Conservation (phyloP, 768 basidiomycete genomes). For the Cantharellus anzutake region DNA sequence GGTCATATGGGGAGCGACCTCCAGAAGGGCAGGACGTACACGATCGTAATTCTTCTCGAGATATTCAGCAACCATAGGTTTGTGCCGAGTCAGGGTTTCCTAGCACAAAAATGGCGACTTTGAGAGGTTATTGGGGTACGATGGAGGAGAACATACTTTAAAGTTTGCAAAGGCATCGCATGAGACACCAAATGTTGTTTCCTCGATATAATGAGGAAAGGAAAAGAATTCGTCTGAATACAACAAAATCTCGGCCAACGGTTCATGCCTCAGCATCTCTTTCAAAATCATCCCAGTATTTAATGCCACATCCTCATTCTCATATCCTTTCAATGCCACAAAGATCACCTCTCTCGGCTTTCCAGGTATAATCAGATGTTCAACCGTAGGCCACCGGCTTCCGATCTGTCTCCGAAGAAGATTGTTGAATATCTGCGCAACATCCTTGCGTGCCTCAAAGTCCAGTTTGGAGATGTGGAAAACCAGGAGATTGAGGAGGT, state of each 20-base stretch:
- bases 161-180: slow-evolving; percentile 96
- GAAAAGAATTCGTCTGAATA: slow-evolving; percentile 93
- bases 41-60: slow-evolving; percentile 94
- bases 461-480: slow-evolving; percentile 5
- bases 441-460: slow-evolving; percentile 25
- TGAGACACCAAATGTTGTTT: slow-evolving; percentile 93
- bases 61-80: slow-evolving; percentile 94
- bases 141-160: slow-evolving; percentile 27
- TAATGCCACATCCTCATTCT: slow-evolving; percentile 87
- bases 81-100: slow-evolving; percentile 92
- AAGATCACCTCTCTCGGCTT: slow-evolving; percentile 59
- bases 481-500: slow-evolving; percentile 44
- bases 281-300: slow-evolving; percentile 97
- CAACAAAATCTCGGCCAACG: slow-evolving; percentile 71
- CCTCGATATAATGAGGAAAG: slow-evolving; percentile 92
- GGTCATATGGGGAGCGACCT: background rate
- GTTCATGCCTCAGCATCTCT: slow-evolving; percentile 91
- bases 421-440: slow-evolving; percentile 25
- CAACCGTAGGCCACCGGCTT: slow-evolving; percentile 86
- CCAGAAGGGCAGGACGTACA: slow-evolving; percentile 25
- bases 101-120: slow-evolving; percentile 6
- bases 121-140: background rate
- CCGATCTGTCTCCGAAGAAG: slow-evolving; percentile 67
- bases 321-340: slow-evolving; percentile 70
- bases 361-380: slow-evolving; percentile 41